Percentiles rank a stretch among this genome's conserved stretches.
Evolutionary conservation across 768 basidiomycete species (phyloP).

Genomic region (Rossbeevera mucosa): DNA sequence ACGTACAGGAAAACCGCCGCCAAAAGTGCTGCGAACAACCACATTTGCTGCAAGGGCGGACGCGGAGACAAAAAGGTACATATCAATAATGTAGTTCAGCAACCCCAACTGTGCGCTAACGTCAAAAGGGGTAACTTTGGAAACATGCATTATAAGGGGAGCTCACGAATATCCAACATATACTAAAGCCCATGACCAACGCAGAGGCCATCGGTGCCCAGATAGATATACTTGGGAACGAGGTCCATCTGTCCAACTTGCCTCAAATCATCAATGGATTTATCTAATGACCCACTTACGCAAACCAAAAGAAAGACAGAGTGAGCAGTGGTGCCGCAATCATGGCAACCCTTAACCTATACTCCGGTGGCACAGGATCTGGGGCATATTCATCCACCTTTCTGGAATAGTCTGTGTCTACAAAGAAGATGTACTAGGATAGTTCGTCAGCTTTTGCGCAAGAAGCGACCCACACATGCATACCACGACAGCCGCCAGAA

Average conservation of each 20-base stretch:
- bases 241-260: slow-evolving; percentile 47
- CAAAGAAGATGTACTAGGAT: slow-evolving; percentile 41
- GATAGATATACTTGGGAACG: slow-evolving; percentile 45
- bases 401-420: slow-evolving; percentile 47
- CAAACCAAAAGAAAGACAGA: slow-evolving; percentile 62
- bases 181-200: slow-evolving; percentile 46
- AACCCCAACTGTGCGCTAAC: slow-evolving; percentile 39
- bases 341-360: slow-evolving; percentile 46
- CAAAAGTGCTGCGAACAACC: slow-evolving; percentile 49
- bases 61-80: slow-evolving; percentile 51
- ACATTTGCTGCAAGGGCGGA: slow-evolving; percentile 54
- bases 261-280: not conserved
- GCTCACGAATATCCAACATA: slow-evolving; percentile 53
- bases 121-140: not conserved
- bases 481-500: slow-evolving; percentile 42
- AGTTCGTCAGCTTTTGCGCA: not conserved
- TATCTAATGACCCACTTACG: slow-evolving; percentile 27
- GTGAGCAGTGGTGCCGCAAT: slow-evolving; percentile 49
- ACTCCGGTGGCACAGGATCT: slow-evolving; percentile 55
- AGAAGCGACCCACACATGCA: slow-evolving; percentile 11
- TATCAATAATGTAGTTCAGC: slow-evolving; percentile 60
- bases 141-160: not conserved
- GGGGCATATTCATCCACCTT: slow-evolving; percentile 43
- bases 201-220: slow-evolving; percentile 54
- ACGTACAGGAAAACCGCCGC: slow-evolving; percentile 43